Percentiles rank a stretch among this genome's conserved stretches.
Conservation (phyloP, 345 rosid species). For the Eutrema yunnanense region DNA sequence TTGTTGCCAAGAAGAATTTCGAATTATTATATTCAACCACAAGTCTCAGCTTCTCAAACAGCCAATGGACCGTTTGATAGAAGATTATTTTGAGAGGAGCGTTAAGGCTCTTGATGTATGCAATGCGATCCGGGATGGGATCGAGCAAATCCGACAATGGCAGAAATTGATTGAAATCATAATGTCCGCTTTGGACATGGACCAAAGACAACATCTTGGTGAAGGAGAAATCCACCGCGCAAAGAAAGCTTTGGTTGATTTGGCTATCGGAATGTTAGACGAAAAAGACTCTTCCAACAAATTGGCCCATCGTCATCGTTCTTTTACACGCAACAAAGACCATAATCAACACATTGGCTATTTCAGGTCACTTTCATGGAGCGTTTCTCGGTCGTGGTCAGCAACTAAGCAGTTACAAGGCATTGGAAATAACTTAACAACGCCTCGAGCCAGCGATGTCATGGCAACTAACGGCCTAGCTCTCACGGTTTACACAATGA, state of each 20-base stretch:
- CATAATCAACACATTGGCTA: constrained; percentile 43
- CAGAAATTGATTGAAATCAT: constrained; percentile 58
- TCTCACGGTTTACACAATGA: constrained; percentile 58
- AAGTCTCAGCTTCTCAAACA: constrained; percentile 21
- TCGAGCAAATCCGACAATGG: constrained; percentile 64
- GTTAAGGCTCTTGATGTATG: constrained; percentile 77
- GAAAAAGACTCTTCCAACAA: constrained; percentile 59
- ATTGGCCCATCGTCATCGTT: constrained; percentile 64
- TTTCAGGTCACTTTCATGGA: constrained; percentile 83
- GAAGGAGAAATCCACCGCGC: constrained; percentile 87
- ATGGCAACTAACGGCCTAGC: constrained; percentile 60
- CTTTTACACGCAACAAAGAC: constrained; percentile 54
- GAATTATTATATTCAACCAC: constrained; percentile 38
- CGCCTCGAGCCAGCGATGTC: constrained; percentile 53
- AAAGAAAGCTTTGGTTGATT: constrained; percentile 66
- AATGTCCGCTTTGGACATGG: constrained; percentile 38
- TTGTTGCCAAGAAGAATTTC: constrained; percentile 54
- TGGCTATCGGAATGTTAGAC: constrained; percentile 72
- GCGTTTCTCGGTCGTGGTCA: constrained; percentile 89
- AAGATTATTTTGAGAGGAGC: constrained; percentile 57
- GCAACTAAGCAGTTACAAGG: constrained; percentile 80
- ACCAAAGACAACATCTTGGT: constrained; percentile 28
- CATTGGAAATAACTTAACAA: constrained; percentile 48
- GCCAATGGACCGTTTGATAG: constrained; percentile 49
- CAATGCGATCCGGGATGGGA: constrained; percentile 71